Conservation (phyloP, 176 grass and related monocot genomes). For the Panicum miliaceum region DNA sequence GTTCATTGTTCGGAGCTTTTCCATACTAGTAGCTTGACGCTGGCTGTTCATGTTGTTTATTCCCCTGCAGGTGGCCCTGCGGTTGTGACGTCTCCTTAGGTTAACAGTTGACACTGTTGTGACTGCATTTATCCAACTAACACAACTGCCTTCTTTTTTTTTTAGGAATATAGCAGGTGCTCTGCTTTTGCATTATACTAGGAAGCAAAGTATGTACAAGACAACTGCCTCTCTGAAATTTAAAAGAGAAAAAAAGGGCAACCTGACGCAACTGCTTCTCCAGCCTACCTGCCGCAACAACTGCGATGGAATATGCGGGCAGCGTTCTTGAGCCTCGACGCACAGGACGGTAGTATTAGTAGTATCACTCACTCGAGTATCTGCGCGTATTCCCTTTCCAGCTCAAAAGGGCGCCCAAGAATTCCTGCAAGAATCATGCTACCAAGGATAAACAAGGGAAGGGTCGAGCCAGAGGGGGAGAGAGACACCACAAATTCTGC, state of each 20-base stretch:
- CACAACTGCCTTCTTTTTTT: slow-evolving; percentile 22
- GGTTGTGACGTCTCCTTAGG: background rate
- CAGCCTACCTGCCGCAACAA: background rate
- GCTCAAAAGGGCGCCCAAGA: background rate
- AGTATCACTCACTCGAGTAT: background rate
- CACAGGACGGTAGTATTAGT: background rate
- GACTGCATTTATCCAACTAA: background rate
- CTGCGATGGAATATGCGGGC: background rate
- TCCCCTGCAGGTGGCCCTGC: background rate
- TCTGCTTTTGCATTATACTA: too few relatives aligned
- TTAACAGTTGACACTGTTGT: too few relatives aligned
- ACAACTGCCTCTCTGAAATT: background rate
- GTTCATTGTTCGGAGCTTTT: background rate
- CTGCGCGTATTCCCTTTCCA: background rate
- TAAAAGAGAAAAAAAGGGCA: background rate
- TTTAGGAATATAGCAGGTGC: too few relatives aligned
- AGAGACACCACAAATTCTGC: background rate
- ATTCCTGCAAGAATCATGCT: slow-evolving; percentile 6
- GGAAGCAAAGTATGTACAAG: too few relatives aligned
- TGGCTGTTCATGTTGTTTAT: slow-evolving; percentile 3
- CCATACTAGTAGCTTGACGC: slow-evolving; percentile 15
- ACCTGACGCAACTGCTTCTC: background rate
- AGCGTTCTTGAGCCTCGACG: too few relatives aligned
- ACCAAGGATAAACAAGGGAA: background rate
- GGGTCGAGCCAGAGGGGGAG: too few relatives aligned